Base-by-base conservation (phyloP, 2,329 filamentous ascomycete species). In the Hypocreales sp. region DNA sequence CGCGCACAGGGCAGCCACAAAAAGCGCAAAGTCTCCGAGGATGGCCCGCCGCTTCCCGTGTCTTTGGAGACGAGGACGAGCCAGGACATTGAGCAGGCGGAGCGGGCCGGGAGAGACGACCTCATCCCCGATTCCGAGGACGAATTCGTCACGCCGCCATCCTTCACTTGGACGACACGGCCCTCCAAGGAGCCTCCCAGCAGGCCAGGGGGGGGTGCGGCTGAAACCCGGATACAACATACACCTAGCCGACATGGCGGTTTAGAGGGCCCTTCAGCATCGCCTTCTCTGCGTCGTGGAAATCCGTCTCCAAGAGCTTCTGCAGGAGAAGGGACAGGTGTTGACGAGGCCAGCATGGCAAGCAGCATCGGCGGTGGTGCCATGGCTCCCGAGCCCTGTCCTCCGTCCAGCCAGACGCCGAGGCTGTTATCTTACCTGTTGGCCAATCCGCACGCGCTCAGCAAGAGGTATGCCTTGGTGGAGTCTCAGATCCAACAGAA, bases 51-150 rank as follows among this genome's bases (percentile, higher is more conserved):
- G 8, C 21, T 24, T 9, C 12, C 17, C 11, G 11, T n/a, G 9
- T 19, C 17, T 4, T 18, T 21, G 3, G 24, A n/a, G 8, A n/a
- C 26, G 11, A 27, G 24, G 32, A 30, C 16, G 43, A 45, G 15
- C 14, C 19, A 18, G 9, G n/a, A 16, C 10, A 15, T 16, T 8
- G 14, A 13, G 26, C 15, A n/a, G 19, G 18, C 24, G 10, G 23
- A 19, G 7, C 13, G 17, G 13, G 11, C 18, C 3, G 26, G 27
- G 24, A 35, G 21, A 13, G 38, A 53, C 28, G 48, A 53, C 17
- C 47, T 52, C 19, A 61, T 72, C 22, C 54, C 62, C 27, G 67
- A 72, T 37, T 72, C 67, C 0, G 67, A 72, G 24, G 67, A 71
- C 23, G 66, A 71, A 23, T 61, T 60, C 22, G 38, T 61, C 21